These are phyloP conservation scores for Nicotiana knightiana DNA, from an alignment of 257 asterid genomes.

Conservation along the genomic window DNA sequence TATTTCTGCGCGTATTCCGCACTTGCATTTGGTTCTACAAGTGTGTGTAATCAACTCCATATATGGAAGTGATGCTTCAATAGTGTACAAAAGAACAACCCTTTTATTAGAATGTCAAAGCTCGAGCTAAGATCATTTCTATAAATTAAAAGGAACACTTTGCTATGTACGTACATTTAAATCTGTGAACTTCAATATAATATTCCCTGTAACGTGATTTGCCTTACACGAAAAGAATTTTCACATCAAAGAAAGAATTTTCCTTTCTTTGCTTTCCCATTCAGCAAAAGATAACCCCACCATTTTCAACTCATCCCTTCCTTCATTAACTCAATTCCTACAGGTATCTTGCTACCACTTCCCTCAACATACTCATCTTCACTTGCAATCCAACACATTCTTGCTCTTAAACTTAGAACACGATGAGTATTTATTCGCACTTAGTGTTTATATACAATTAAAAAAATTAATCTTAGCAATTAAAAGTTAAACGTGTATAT, in stretches of 20 bases:
- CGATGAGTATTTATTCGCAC: not conserved
- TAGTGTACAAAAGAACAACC: no score
- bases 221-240: not conserved
- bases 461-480: not conserved
- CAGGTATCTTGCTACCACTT: not conserved
- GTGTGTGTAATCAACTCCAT: no score
- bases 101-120: no score
- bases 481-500: not conserved
- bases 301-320: not conserved
- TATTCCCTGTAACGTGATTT: not conserved
- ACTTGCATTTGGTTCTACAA: no score
- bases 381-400: not conserved
- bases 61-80: no score
- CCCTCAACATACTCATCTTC: not conserved
- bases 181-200: no score
- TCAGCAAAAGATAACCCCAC: not conserved
- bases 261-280: not conserved
- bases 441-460: not conserved
- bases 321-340: not conserved
- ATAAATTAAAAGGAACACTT: no score
- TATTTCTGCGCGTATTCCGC: no score
- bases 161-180: no score
- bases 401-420: not conserved
- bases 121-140: no score
- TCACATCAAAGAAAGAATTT: not conserved